Evolutionary conservation across 2,329 filamentous ascomycete genomes (phyloP), one percentile per base, ranked within the genome.

Genomic region (Cercospora citrullina): DNA sequence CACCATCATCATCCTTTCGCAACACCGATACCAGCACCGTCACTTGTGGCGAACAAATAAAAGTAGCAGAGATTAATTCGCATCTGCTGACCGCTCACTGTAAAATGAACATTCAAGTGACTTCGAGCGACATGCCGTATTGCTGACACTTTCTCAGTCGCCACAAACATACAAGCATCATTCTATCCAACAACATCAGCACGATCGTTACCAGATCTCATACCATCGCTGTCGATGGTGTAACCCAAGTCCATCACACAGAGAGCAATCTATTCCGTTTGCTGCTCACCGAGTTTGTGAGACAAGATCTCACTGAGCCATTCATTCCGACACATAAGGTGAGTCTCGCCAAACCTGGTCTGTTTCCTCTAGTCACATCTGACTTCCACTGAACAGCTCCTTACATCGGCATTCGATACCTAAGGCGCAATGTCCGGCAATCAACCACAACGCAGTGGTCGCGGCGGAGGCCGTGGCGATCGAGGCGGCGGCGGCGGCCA

Each of bases 371-470:
- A 14, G 5, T 14, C 55, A n/a, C 36, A 21, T 23, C 36, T 51
- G 36, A 60, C 36, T 48, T 33, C 36, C 26, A n/a, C 59, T 30
- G 3, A 14, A 60, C 30, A 65, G 48, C 48, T 67, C 33, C 39
- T 42, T 57, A 18, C 9, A 60, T 36, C 60, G 36, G 16, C 39
- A 60, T 39, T 16, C 36, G 16, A 28, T 30, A 60, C 57, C 18
- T 33, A 53, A 31, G 45, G 21, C 45, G 10, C 5, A 42, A 74
- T 74, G 72, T 72, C 71, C 60, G 66, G 64, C 64, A 72, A 69
- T 45, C 71, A 67, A 59, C 64, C 68, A 67, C 70, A 69, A 30
- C 57, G 71, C 30, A 66, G 66, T 45, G 65, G 72, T 21, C 64
- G 69, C 39, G 71, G 69, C 9, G 55, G 57, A 42, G 36, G 36